A percentile compares a stretch with the other conserved stretches of the same genome.
Conservation (phyloP, 2,329 filamentous ascomycete species). For the Aspergillus flavus region DNA sequence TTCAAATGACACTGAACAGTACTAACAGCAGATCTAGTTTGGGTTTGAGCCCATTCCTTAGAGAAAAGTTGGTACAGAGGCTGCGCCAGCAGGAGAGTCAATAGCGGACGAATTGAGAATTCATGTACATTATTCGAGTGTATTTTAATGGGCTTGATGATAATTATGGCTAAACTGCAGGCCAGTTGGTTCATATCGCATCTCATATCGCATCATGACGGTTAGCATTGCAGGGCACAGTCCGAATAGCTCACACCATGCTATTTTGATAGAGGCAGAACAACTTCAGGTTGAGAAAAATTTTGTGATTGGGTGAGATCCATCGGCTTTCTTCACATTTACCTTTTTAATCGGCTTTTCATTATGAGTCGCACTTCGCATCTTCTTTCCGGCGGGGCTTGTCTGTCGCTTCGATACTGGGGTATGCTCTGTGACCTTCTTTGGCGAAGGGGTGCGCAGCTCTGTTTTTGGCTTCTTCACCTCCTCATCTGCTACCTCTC, state of each 20-base stretch:
- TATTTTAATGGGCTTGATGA: slow-evolving; percentile 13
- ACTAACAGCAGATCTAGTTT: slow-evolving; percentile 40
- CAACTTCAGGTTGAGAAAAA: slow-evolving; percentile 48
- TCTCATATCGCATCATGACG: neutral
- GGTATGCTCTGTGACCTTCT: slow-evolving; percentile 37
- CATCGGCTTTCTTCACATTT: slow-evolving; percentile 47
- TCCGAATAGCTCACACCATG: neutral
- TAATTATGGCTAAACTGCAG: slow-evolving; percentile 17
- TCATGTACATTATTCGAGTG: slow-evolving; percentile 16
- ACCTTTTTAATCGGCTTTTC: slow-evolving; percentile 49
- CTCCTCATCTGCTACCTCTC: slow-evolving; percentile 17
- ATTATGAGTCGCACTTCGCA: slow-evolving; percentile 61
- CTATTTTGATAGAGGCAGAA: neutral
- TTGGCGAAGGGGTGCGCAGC: slow-evolving; percentile 30
- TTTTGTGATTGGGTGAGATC: slow-evolving; percentile 56
- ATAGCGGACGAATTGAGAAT: slow-evolving; percentile 6
- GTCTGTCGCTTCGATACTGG: slow-evolving; percentile 26
- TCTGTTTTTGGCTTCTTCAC: slow-evolving; percentile 31
- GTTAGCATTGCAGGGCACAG: neutral
- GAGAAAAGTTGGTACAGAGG: slow-evolving; percentile 52
- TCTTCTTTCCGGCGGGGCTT: slow-evolving; percentile 43
- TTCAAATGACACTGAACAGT: slow-evolving; percentile 1
- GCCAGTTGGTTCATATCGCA: slow-evolving; percentile 14
- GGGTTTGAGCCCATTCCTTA: slow-evolving; percentile 52
- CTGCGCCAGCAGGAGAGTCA: slow-evolving; percentile 41